Evolutionary conservation across 306 rosid genomes (phyloP), one percentile per base, ranked within the genome.

Genomic region (Hylodesmum podocarpum): DNA sequence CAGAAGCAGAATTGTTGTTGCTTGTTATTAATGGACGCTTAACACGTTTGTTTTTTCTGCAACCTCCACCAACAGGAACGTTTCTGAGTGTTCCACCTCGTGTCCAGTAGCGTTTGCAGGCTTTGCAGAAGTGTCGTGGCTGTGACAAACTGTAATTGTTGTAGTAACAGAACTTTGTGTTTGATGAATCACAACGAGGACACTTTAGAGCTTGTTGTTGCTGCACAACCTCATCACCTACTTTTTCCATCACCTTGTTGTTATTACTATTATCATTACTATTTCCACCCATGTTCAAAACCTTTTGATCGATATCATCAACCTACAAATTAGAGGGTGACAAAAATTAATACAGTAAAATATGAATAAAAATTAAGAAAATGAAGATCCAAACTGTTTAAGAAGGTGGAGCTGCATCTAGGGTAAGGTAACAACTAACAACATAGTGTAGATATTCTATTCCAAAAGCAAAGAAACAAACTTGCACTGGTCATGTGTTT

Each of bases 41-140:
- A 9, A 87, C 54, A 44, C 98, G 94, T 85, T 92, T 95, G 92
- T 92, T 90, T 73, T 88, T 95, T 28, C 97, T 77, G 81, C 88
- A 95, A 0, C 96, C 97, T 1, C 98, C 98, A 2, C 98, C 98
- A 0, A 90, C 98, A 4, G 98, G 98, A 16, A 95, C 96, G 53
- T 92, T 95, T 11, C 98, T 80, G 24, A 95, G 87, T 49, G 98
- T 95, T 9, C 98, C 98, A 6, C 97, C 98, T 77, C 95, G 80
- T 24, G 98, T 95, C 98, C 98, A 95, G 74, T 95, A 95, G 18
- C 98, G 86, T 78, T 95, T 95, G 84, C 98, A 95, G 79, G 98
- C 93, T 86, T 95, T 95, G 87, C 98, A 95, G 75, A 95, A 95
- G 85, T 95, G 96, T 28, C 98, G 72, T 3, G 98, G 98, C 82